Percentiles rank a stretch among this genome's conserved stretches.
Conservation (phyloP, 1,284 basidiomycete genomes). For the Heterobasidion annosum region DNA sequence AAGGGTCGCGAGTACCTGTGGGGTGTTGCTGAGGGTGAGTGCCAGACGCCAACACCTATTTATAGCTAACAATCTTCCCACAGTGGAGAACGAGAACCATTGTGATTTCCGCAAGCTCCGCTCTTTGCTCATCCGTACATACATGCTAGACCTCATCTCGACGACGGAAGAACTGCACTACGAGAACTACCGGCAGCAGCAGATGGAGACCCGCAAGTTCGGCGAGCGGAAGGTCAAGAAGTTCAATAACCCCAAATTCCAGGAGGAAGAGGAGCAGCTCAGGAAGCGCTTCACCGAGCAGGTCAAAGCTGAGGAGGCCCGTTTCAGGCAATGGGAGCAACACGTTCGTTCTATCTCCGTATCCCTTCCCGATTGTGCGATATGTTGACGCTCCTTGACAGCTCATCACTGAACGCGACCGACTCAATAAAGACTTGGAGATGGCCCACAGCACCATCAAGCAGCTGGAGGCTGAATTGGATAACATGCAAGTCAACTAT, state of each 20-base stretch:
- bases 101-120: slow-evolving; percentile 99
- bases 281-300: slow-evolving; percentile 99
- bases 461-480: slow-evolving; percentile 81
- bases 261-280: slow-evolving; percentile 96
- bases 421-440: slow-evolving; percentile 96
- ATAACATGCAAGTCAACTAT: slow-evolving; percentile 83
- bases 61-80: not conserved
- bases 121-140: slow-evolving; percentile 91
- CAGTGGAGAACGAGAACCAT: slow-evolving; percentile 98
- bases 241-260: slow-evolving; percentile 99
- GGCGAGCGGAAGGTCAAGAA: slow-evolving; percentile 99
- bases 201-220: slow-evolving; percentile 99
- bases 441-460: slow-evolving; percentile 89
- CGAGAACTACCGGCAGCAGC: slow-evolving; percentile 95
- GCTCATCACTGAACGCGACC: slow-evolving; percentile 94
- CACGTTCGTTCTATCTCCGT: slow-evolving; percentile 54
- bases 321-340: slow-evolving; percentile 99
- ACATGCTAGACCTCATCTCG: slow-evolving; percentile 97
- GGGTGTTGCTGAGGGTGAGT: slow-evolving; percentile 93
- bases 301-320: slow-evolving; percentile 96
- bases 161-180: slow-evolving; percentile 97
- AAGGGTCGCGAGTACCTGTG: slow-evolving; percentile 99
- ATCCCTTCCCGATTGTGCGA: not conserved
- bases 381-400: slow-evolving; percentile 22
- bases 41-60: not conserved